Percentiles rank a stretch among this genome's conserved stretches.
Conservation (phyloP, 2,329 filamentous ascomycete species). For the Tolypocladium guangdongense region DNA sequence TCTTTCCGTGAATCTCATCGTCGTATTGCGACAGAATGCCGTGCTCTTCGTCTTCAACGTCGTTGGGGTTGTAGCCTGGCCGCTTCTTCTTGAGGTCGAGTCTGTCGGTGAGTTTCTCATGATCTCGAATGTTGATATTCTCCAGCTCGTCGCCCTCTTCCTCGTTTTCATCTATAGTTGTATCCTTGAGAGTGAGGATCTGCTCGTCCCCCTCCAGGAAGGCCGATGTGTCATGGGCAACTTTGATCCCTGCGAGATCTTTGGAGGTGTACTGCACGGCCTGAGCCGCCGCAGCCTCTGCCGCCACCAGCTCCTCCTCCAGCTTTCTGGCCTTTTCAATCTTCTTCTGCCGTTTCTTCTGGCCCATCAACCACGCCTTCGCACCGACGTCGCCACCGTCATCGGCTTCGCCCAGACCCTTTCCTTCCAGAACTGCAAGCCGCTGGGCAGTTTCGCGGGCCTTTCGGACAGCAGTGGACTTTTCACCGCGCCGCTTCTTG, state of each 20-base stretch:
- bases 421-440: conserved; percentile 65
- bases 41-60: conserved; percentile 52
- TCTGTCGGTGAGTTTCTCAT: conserved; percentile 62
- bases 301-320: conserved; percentile 69
- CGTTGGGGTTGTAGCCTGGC: conserved; percentile 75
- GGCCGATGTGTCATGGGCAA: conserved; percentile 73
- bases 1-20: conserved; percentile 87
- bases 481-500: conserved; percentile 69
- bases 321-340: conserved; percentile 64
- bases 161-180: conserved; percentile 71
- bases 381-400: conserved; percentile 60
- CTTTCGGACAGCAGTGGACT: conserved; percentile 73
- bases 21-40: conserved; percentile 84
- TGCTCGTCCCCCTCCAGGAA: conserved; percentile 81
- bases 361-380: conserved; percentile 73
- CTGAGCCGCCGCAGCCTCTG: conserved; percentile 54
- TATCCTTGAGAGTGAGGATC: conserved; percentile 88
- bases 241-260: conserved; percentile 82
- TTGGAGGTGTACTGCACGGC: conserved; percentile 66
- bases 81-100: conserved; percentile 85
- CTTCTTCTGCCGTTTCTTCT: conserved; percentile 91
- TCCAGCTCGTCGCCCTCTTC: conserved; percentile 87
- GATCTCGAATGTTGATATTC: conserved; percentile 60
- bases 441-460: conserved; percentile 76
- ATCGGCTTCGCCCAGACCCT: conserved; percentile 68